Evolutionary conservation across 78 protist genomes (phyloP).

Genomic region (Salpingoeca rosetta): DNA sequence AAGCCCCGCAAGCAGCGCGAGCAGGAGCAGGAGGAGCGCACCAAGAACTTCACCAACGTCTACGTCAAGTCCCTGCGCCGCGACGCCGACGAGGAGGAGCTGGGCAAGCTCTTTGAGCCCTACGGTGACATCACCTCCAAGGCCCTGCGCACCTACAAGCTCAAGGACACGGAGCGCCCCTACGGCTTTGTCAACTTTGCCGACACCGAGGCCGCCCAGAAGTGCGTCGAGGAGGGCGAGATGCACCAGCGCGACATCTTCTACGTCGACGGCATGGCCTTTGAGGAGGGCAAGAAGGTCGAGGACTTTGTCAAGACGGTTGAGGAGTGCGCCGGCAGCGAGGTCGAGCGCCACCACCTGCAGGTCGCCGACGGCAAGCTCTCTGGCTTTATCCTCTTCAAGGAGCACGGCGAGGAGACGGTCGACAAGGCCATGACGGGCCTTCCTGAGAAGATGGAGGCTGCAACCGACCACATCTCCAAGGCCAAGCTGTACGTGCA

Average conservation of each 20-base stretch:
- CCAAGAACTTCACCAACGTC: constrained; percentile 74
- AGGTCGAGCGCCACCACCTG: background rate
- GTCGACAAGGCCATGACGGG: constrained; percentile 72
- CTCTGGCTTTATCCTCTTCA: constrained; percentile 92
- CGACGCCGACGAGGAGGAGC: constrained; percentile 37
- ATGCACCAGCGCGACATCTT: too few relatives aligned
- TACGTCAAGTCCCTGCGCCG: constrained; percentile 80
- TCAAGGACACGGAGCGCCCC: constrained; percentile 84
- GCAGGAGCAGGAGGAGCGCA: constrained; percentile 6
- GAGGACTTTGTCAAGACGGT: too few relatives aligned
- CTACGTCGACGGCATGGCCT: constrained; percentile 66
- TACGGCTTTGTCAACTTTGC: constrained; percentile 96
- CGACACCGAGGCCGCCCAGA: constrained; percentile 36
- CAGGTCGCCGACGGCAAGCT: constrained; percentile 20
- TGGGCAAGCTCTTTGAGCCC: constrained; percentile 43
- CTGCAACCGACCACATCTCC: too few relatives aligned
- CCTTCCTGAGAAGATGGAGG: too few relatives aligned
- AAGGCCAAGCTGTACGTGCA: constrained; percentile 62
- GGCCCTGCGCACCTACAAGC: constrained; percentile 75
- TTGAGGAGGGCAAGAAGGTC: constrained; percentile 64
- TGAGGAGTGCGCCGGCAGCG: too few relatives aligned
- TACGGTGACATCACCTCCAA: constrained; percentile 81
- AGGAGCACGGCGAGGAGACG: constrained; percentile 87
- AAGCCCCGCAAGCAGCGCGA: constrained; percentile 62
- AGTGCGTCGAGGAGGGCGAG: too few relatives aligned